Conservation (phyloP, 805 yeast genomes). For the Wickerhamiella siamensis region DNA sequence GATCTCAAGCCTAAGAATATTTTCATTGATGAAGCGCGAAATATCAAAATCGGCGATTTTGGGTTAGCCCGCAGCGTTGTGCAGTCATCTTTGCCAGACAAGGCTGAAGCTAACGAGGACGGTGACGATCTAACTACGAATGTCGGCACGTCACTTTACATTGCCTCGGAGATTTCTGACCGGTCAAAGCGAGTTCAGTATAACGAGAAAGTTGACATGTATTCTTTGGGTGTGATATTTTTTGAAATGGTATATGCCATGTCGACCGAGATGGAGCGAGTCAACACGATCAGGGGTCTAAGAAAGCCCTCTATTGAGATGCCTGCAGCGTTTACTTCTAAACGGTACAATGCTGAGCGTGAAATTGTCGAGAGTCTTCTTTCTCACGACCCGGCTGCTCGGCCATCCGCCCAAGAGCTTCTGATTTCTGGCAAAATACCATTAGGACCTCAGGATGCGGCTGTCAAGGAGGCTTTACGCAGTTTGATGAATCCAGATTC, state of each 20-base stretch:
- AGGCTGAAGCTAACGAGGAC: conserved; percentile 11
- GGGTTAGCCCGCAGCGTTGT: conserved; percentile 74
- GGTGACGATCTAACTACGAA: conserved; percentile 76
- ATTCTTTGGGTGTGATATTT: conserved; percentile 84
- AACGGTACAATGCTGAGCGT: conserved; percentile 42
- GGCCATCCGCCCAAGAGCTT: conserved; percentile 71
- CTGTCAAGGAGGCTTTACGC: conserved; percentile 74
- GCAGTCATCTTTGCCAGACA: conserved; percentile 5
- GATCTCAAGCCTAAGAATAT: conserved; percentile 93
- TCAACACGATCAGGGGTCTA: conserved; percentile 49
- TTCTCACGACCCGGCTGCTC: conserved; percentile 59
- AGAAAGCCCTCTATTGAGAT: conserved; percentile 48
- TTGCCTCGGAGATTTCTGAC: conserved; percentile 68
- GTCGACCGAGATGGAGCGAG: conserved; percentile 90
- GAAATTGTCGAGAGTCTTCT: conserved; percentile 52
- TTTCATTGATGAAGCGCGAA: conserved; percentile 78
- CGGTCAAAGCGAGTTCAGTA: conserved; percentile 42
- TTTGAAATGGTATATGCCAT: conserved; percentile 86
- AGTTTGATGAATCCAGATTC: conserved; percentile 81
- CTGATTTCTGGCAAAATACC: conserved; percentile 75
- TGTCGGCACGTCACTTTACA: conserved; percentile 87
- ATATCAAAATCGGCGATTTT: conserved; percentile 91
- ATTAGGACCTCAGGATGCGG: conserved; percentile 77
- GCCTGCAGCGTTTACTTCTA: conserved; percentile 50
- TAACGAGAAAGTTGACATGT: conserved; percentile 90